phyloP scores from a whole-genome alignment of 176 grass and related monocot species.

The Carex littledalei region DNA sequence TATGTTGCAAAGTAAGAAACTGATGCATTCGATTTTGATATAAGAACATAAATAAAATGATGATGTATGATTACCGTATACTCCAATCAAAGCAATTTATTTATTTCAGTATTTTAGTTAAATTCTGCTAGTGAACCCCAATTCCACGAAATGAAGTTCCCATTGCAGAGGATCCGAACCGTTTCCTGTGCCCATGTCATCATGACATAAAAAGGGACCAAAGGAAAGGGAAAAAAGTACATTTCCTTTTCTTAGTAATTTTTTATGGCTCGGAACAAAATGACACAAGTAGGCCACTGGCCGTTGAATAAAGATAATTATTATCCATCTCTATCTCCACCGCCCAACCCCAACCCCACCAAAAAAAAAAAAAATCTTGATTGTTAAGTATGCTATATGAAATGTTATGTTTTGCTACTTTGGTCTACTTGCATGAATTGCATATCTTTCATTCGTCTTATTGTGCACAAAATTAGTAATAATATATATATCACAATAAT shows the following conservation, averaged over 20 bases:
- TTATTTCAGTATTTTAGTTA: no score
- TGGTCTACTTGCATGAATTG: no score
- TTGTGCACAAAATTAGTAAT: no score
- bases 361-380: not conserved
- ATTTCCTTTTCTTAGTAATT: not conserved
- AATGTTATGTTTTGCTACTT: no score
- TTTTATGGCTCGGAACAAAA: not conserved
- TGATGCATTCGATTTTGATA: no score
- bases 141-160: not conserved
- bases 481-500: no score
- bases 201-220: not conserved
- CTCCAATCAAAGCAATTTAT: no score
- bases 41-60: no score
- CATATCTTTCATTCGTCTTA: no score
- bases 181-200: not conserved
- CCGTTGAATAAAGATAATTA: not conserved
- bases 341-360: no score
- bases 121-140: not conserved
- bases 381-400: not conserved
- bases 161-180: not conserved
- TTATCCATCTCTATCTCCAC: not conserved
- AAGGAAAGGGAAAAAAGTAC: not conserved
- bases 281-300: not conserved
- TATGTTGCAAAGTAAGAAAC: no score
- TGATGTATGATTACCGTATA: no score